Percentiles rank a stretch among this genome's conserved stretches.
Conservation (phyloP, 2,329 filamentous ascomycete species). For the Aspergillus versicolor region DNA sequence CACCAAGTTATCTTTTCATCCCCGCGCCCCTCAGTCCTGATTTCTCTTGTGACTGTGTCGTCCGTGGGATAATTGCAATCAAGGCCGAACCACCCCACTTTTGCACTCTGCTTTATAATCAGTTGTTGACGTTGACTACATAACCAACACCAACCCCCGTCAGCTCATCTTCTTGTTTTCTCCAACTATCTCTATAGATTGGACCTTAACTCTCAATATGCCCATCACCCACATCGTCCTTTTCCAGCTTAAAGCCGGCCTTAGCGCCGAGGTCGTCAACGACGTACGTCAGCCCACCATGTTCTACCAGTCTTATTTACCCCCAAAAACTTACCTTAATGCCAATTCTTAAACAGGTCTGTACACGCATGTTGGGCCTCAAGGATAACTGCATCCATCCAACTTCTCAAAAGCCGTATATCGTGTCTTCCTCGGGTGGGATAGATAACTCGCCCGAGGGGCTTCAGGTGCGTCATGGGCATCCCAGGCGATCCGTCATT, state of each 20-base stretch:
- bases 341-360: constrained; percentile 45
- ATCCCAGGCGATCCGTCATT: not conserved
- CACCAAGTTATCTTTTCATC: not conserved
- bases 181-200: not conserved
- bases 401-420: constrained; percentile 48
- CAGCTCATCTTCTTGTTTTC: not conserved
- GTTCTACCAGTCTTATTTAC: not conserved
- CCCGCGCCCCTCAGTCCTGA: not conserved
- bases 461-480: constrained; percentile 50
- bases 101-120: not conserved
- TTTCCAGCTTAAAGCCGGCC: constrained; percentile 61
- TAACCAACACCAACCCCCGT: not conserved
- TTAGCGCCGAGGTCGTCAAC: constrained; percentile 51
- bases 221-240: constrained; percentile 67
- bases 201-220: constrained; percentile 44
- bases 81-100: not conserved
- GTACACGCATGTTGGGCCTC: constrained; percentile 57
- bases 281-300: constrained; percentile 49
- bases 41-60: not conserved
- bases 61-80: not conserved
- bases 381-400: constrained; percentile 61
- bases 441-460: constrained; percentile 42
- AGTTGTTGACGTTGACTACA: not conserved
- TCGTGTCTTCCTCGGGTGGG: constrained; percentile 8
- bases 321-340: not conserved